Conservation (phyloP, 1,139 yeast species). For the Protomyces macrosporus region DNA sequence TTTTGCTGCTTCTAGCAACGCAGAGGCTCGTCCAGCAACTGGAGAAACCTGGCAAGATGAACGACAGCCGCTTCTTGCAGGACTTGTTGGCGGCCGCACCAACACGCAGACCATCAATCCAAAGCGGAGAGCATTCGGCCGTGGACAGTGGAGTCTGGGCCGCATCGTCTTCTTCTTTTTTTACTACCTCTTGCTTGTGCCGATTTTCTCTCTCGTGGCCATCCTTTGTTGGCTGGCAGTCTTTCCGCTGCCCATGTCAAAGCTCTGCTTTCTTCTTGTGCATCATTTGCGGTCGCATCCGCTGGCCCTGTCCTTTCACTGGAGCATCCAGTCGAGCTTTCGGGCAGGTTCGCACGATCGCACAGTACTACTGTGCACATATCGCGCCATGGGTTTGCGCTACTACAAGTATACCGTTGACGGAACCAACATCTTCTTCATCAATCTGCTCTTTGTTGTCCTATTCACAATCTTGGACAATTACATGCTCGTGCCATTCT, state of each 20-base stretch:
- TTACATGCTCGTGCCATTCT: slow-evolving; percentile 53
- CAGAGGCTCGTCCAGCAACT: background rate
- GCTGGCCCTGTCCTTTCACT: slow-evolving; percentile 65
- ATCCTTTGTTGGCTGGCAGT: slow-evolving; percentile 73
- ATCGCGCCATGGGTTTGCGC: slow-evolving; percentile 84
- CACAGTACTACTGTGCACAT: slow-evolving; percentile 66
- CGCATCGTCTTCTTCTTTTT: slow-evolving; percentile 70
- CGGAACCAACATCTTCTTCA: slow-evolving; percentile 89
- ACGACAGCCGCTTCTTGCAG: slow-evolving; percentile 5
- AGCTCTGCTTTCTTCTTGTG: slow-evolving; percentile 59
- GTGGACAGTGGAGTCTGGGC: slow-evolving; percentile 89
- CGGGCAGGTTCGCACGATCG: slow-evolving; percentile 37
- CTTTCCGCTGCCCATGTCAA: slow-evolving; percentile 90
- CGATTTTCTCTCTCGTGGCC: slow-evolving; percentile 55
- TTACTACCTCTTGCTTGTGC: slow-evolving; percentile 66
- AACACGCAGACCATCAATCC: slow-evolving; percentile 22
- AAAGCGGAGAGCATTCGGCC: slow-evolving; percentile 65
- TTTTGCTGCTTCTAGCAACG: background rate
- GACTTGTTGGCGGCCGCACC: slow-evolving; percentile 16
- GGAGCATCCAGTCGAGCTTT: slow-evolving; percentile 32
- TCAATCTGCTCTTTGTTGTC: slow-evolving; percentile 75
- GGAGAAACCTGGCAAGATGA: background rate
- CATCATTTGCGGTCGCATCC: slow-evolving; percentile 88
- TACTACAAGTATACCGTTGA: slow-evolving; percentile 94
- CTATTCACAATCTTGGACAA: slow-evolving; percentile 77